Evolutionary conservation across 495 filamentous ascomycete genomes (phyloP).

Genomic region (Xylaria castorea): DNA sequence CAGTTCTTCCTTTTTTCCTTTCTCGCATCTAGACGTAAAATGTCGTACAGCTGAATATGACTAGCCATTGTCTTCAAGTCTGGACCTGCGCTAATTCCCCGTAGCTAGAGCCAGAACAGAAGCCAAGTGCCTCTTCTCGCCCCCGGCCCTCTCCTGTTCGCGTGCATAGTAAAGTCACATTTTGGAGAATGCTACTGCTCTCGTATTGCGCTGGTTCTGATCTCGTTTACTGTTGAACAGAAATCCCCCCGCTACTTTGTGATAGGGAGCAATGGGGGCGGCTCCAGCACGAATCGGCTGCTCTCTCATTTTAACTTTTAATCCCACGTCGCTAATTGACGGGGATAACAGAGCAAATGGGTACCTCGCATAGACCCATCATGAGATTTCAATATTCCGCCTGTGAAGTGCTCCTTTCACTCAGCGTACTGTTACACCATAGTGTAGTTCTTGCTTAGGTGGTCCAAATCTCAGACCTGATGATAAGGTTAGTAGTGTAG

Average conservation of each 20-base stretch:
- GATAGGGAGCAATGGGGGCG: slow-evolving; percentile 1
- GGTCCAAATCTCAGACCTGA: neutral
- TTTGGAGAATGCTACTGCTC: neutral
- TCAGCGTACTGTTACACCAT: neutral
- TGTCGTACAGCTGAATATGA: neutral
- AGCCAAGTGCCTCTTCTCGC: neutral
- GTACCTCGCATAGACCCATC: neutral
- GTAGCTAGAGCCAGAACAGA: neutral
- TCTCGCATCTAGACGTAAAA: neutral
- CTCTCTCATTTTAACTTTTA: slow-evolving; percentile 1
- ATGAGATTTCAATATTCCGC: neutral
- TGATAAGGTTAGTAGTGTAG: neutral
- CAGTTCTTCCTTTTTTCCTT: neutral
- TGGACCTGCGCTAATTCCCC: neutral
- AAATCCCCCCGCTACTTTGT: neutral
- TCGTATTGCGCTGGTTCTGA: slow-evolving; percentile 1
- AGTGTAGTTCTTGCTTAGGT: neutral
- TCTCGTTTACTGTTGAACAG: neutral
- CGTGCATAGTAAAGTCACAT: neutral
- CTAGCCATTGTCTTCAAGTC: neutral
- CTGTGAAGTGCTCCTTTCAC: neutral
- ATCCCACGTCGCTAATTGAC: slow-evolving; percentile 9
- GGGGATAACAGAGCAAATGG: slow-evolving; percentile 11
- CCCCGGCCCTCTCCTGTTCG: neutral
- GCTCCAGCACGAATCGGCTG: slow-evolving; percentile 3